phyloP scores from a whole-genome alignment of 306 rosid species.

The Coriaria nepalensis region DNA sequence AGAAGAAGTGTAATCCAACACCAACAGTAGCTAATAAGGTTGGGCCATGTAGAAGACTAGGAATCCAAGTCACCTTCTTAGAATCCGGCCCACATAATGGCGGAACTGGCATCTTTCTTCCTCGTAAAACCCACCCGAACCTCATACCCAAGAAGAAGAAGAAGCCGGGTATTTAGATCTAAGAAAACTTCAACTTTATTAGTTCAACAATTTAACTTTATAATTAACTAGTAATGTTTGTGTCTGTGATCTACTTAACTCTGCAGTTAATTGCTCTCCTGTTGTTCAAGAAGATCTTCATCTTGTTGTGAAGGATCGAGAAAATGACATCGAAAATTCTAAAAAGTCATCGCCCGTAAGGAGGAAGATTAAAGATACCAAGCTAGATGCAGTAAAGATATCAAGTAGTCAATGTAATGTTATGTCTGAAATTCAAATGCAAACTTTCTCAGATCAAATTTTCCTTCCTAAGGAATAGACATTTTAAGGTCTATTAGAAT shows the following conservation, averaged over 20 bases:
- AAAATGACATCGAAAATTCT: too few relatives aligned
- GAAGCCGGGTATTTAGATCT: slow-evolving; percentile 36
- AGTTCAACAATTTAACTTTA: too few relatives aligned
- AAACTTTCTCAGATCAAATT: slow-evolving; percentile 26
- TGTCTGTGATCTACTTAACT: too few relatives aligned
- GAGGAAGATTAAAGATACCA: slow-evolving; percentile 9
- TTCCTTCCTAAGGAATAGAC: slow-evolving; percentile 87
- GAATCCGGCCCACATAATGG: slow-evolving; percentile 35
- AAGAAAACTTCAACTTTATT: background rate
- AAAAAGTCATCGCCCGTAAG: too few relatives aligned
- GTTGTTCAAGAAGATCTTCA: too few relatives aligned
- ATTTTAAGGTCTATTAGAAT: too few relatives aligned
- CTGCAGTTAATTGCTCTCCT: too few relatives aligned
- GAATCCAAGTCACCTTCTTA: slow-evolving; percentile 71
- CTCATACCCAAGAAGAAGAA: slow-evolving; percentile 23
- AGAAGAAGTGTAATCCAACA: too few relatives aligned
- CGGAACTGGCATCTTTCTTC: slow-evolving; percentile 87
- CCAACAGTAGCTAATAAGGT: slow-evolving; percentile 12
- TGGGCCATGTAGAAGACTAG: slow-evolving; percentile 38
- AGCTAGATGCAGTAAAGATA: slow-evolving; percentile 6
- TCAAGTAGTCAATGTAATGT: slow-evolving; percentile 22
- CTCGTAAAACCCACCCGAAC: slow-evolving; percentile 35
- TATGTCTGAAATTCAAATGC: slow-evolving; percentile 29
- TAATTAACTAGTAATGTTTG: background rate
- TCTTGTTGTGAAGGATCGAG: too few relatives aligned